Evolutionary conservation across 2,329 filamentous ascomycete genomes (phyloP), one percentile per base, ranked within the genome.

Genomic region (Arachnomyces sp.): DNA sequence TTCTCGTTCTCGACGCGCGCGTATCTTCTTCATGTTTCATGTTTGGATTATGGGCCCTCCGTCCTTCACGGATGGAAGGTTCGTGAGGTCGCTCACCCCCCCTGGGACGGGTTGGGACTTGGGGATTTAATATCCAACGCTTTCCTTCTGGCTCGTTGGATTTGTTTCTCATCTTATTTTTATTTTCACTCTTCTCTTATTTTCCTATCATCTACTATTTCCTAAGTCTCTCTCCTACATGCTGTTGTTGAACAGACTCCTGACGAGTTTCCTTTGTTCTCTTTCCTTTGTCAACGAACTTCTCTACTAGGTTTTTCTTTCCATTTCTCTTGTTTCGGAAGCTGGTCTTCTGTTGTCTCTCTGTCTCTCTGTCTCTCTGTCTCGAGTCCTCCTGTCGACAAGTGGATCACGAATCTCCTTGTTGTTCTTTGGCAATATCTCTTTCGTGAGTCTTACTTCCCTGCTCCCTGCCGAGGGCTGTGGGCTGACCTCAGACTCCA

Each of bases 91-190:
- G 20, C 47, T 51, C 52, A 53, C 55, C 49, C 48, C 54, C 30
- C 15, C 28, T 25, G 12, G 30, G n/a, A n/a, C n/a, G n/a, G n/a
- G n/a, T 20, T 13, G 38, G 41, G 18, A 49, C 50, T 48, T 46
- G 48, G 43, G 37, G 45, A 65, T 65, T 65, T 64, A 65, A 65
- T 58, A 57, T 56, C 56, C 55, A 59, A 52, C 37, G 18, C 40
- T 39, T 48, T 51, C 61, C 55, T 45, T 54, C 45, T 49, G 32
- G 35, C 49, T 34, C 29, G 28, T 46, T 39, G 36, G 39, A 45
- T 41, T 42, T 37, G 41, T 37, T 29, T 44, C 31, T n/a, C 28
- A 34, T 39, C 39, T 18, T 35, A 18, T 40, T 25, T 38, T 37
- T 14, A n/a, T 20, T 31, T 28, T 20, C 40, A 37, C 12, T 36